Conservation (phyloP, 2,329 filamentous ascomycete species). For the Penicillium verrucosum region DNA sequence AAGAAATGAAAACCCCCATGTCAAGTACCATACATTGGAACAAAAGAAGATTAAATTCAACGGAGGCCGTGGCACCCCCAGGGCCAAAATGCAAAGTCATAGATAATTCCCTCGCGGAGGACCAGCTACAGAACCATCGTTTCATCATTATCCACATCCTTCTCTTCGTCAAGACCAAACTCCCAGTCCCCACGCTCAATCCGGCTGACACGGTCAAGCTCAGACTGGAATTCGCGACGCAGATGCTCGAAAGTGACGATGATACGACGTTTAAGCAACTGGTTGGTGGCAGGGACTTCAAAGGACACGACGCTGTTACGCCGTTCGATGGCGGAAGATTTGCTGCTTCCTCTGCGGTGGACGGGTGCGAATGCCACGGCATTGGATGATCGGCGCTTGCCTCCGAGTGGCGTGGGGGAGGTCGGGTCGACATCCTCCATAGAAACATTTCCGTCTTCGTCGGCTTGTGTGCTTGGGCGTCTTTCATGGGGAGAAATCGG, state of each 20-base stretch:
- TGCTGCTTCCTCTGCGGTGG: conserved; percentile 23
- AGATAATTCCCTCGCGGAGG: neutral
- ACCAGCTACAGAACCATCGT: conserved; percentile 34
- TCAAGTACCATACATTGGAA: conserved; percentile 12
- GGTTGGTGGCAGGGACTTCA: conserved; percentile 5
- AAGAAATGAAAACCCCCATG: conserved; percentile 12
- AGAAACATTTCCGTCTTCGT: conserved; percentile 40
- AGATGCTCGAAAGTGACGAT: conserved; percentile 84
- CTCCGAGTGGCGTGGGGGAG: conserved; percentile 15
- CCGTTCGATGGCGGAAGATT: conserved; percentile 13
- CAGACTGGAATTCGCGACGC: conserved; percentile 81
- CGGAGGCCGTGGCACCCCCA: neutral
- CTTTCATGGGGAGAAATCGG: conserved; percentile 39
- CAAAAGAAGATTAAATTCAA: conserved; percentile 6
- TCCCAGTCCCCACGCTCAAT: conserved; percentile 89
- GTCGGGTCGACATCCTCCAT: conserved; percentile 37
- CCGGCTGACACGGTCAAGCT: conserved; percentile 82
- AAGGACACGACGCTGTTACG: conserved; percentile 6
- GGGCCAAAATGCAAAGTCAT: conserved; percentile 5
- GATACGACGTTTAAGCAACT: conserved; percentile 57
- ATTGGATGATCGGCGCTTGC: conserved; percentile 21
- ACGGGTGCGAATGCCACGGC: conserved; percentile 20
- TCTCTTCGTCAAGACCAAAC: conserved; percentile 50
- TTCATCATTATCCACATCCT: conserved; percentile 33
- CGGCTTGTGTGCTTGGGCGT: conserved; percentile 43